phyloP scores from a whole-genome alignment of 2,329 filamentous ascomycete genomes.

The Beauveria brongniartii region DNA sequence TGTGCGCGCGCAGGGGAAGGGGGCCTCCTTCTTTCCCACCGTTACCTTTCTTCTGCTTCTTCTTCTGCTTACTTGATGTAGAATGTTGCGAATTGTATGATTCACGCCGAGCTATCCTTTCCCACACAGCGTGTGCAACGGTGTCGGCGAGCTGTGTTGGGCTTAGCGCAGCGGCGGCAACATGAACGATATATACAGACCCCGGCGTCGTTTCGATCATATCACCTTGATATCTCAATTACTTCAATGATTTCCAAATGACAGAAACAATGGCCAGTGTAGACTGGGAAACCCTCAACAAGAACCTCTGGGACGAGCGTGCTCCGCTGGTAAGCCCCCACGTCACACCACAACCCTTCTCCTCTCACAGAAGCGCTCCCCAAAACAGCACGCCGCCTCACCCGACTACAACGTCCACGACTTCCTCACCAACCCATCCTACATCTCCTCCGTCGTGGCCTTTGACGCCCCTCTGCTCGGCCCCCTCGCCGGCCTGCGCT shows the following conservation, averaged over 20 bases:
- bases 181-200: neutral
- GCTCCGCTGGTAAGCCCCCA: slow-evolving; percentile 10
- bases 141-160: neutral
- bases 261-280: neutral
- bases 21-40: too few relatives aligned
- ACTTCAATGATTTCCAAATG: neutral
- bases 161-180: neutral
- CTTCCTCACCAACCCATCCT: neutral
- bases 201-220: too few relatives aligned
- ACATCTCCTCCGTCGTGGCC: slow-evolving; percentile 9
- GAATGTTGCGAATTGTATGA: too few relatives aligned
- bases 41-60: too few relatives aligned
- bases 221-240: too few relatives aligned
- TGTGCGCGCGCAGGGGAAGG: too few relatives aligned
- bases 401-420: slow-evolving; percentile 10
- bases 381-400: slow-evolving; percentile 11
- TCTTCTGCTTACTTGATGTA: too few relatives aligned
- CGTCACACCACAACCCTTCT: neutral
- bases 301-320: slow-evolving; percentile 12
- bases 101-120: neutral
- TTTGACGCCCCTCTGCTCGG: slow-evolving; percentile 12
- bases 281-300: slow-evolving; percentile 12
- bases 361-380: neutral
- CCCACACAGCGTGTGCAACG: neutral
- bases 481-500: slow-evolving; percentile 10